Conservation (phyloP, 1,139 yeast genomes). For the Pichiaceae sp. region DNA sequence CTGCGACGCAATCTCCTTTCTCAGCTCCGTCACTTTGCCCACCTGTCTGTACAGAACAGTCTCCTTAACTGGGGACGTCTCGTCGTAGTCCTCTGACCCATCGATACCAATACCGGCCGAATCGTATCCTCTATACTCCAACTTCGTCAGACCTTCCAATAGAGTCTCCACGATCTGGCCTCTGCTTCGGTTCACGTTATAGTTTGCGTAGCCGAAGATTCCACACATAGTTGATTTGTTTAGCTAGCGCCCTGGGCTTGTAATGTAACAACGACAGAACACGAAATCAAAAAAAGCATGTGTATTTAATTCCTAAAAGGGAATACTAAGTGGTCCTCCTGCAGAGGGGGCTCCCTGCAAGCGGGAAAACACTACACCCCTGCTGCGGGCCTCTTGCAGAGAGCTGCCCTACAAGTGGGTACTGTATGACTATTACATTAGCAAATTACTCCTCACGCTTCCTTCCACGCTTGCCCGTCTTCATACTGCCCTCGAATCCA, state of each 20-base stretch:
- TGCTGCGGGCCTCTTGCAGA: no score
- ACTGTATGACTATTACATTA: no score
- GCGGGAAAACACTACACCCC: no score
- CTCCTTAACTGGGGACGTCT: conserved; percentile 23
- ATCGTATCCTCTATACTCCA: conserved; percentile 98
- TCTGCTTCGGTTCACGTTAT: conserved; percentile 82
- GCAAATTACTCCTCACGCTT: no score
- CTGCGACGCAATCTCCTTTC: conserved; percentile 51
- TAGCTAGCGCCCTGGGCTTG: no score
- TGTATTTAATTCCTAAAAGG: no score
- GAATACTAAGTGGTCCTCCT: no score
- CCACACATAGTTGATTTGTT: conserved; percentile 58
- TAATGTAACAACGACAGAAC: no score
- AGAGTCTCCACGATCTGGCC: conserved; percentile 88
- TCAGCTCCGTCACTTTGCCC: conserved; percentile 85
- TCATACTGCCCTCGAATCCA: conserved; percentile 43
- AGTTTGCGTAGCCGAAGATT: conserved; percentile 96
- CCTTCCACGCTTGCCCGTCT: conserved; percentile 7
- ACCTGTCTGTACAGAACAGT: conserved; percentile 72
- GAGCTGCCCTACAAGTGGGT: no score
- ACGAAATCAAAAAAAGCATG: no score
- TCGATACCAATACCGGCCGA: conserved; percentile 95
- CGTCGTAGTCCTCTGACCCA: conserved; percentile 60
- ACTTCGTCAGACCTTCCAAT: conserved; percentile 83
- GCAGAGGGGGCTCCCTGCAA: no score